Evolutionary conservation across 805 yeast genomes (phyloP), one percentile per base, ranked within the genome.

Genomic region (Zygoascus biomembranicola): DNA sequence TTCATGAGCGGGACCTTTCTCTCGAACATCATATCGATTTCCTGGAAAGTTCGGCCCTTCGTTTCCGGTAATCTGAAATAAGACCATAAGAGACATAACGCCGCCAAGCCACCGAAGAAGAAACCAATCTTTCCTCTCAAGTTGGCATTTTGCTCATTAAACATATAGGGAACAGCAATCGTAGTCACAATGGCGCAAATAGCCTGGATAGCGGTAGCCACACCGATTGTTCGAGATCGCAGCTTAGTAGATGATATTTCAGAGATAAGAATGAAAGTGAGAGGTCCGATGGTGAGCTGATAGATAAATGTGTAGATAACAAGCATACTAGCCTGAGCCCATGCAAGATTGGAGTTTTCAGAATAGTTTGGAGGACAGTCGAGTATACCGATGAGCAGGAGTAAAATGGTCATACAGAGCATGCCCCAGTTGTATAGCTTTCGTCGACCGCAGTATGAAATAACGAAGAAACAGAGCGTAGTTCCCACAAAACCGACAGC

Each of bases 11-110:
- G 49, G 19, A 60, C 54, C 31, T 43, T 20, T 41, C 57, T 44
- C 51, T 60, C 63, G 66, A 81, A 82, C 69, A 82, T 67, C 51
- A 70, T 68, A 65, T 81, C 86, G 62, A 82, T 69, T 61, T 82
- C 86, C 49, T 80, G 82, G 62, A 71, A 80, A 0, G 85, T 78
- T 64, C 82, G 73, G 49, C 74, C 76, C 58, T 72, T 72, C 28
- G 85, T 77, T 64, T 82, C 87, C 9, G 87, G 87, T 49, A 81
- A 69, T 50, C 77, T 74, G 65, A 78, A 75, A 65, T 68, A 74
- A 37, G 72, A 66, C 79, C 80, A 78, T 41, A 68, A 56, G 6
- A 73, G 18, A 16, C 69, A 61, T 10, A 66, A 1, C 5, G 69
- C 43, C 18, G 68, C 63, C 13, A 63, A 60, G 0, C 72, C 80